Evolutionary conservation across 352 stramenopile species (phyloP).

Genomic region (Aphanomyces cochlioides): DNA sequence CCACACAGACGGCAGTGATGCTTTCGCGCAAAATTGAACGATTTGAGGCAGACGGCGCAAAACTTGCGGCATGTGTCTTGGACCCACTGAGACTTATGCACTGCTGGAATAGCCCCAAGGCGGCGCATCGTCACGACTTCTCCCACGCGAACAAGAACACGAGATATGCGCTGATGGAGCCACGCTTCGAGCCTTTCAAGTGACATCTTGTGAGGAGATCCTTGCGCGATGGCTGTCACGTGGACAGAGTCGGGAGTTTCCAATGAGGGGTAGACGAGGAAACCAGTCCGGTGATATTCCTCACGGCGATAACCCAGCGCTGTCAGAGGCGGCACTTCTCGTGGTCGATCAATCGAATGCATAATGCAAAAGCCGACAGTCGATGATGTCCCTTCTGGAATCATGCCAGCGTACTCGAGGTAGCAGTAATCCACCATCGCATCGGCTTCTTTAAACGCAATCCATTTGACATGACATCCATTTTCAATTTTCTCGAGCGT

Average conservation of each 20-base stretch:
- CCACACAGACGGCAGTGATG: slow-evolving; percentile 72
- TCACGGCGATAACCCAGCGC: slow-evolving; percentile 52
- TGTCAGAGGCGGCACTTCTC: slow-evolving; percentile 55
- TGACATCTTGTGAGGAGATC: slow-evolving; percentile 35
- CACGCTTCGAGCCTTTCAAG: slow-evolving; percentile 39
- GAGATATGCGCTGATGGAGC: slow-evolving; percentile 48
- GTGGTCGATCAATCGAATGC: slow-evolving; percentile 56
- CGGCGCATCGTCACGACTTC: slow-evolving; percentile 56
- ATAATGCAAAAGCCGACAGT: slow-evolving; percentile 61
- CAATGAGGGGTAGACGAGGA: slow-evolving; percentile 60
- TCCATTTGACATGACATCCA: slow-evolving; percentile 53
- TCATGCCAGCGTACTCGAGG: slow-evolving; percentile 64
- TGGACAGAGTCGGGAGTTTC: slow-evolving; percentile 51
- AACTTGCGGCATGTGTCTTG: slow-evolving; percentile 49
- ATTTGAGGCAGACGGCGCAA: slow-evolving; percentile 63
- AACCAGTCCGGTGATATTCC: slow-evolving; percentile 55
- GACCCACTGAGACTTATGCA: slow-evolving; percentile 54
- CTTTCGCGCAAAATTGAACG: slow-evolving; percentile 57
- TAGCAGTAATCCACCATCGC: slow-evolving; percentile 71
- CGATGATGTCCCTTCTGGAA: slow-evolving; percentile 19
- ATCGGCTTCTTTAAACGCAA: slow-evolving; percentile 49
- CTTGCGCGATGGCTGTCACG: slow-evolving; percentile 51
- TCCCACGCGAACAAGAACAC: slow-evolving; percentile 42
- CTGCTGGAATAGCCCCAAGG: slow-evolving; percentile 53
- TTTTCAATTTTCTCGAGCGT: slow-evolving; percentile 48